These are phyloP conservation scores for Scalesia atractyloides DNA, from an alignment of 129 eudicot genomes.

Conservation along the genomic window DNA sequence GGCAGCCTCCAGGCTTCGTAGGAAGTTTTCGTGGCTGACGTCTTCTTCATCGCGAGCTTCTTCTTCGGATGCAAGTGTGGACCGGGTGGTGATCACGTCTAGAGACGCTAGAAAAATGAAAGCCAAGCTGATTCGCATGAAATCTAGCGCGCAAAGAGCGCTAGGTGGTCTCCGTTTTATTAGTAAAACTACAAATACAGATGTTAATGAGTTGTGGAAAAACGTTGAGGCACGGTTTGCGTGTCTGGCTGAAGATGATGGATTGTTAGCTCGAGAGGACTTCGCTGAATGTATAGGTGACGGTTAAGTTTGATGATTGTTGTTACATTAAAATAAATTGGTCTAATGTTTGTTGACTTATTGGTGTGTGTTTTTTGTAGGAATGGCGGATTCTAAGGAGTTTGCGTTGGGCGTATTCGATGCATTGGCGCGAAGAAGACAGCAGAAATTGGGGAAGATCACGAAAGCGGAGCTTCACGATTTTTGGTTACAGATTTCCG, in stretches of 20 bases:
- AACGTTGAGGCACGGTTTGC: slow-evolving; percentile 70
- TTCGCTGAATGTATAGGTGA: slow-evolving; percentile 95
- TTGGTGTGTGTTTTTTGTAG: slow-evolving; percentile 22
- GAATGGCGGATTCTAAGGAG: slow-evolving; percentile 96
- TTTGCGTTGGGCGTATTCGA: slow-evolving; percentile 91
- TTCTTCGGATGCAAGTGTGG: slow-evolving; percentile 43
- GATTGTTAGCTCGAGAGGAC: slow-evolving; percentile 66
- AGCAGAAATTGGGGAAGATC: slow-evolving; percentile 58
- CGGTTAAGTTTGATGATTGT: background rate
- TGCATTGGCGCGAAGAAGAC: slow-evolving; percentile 73
- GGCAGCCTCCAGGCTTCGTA: slow-evolving; percentile 48
- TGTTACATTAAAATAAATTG: background rate
- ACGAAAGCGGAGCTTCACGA: slow-evolving; percentile 85
- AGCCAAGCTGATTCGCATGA: slow-evolving; percentile 56
- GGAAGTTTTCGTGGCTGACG: slow-evolving; percentile 61
- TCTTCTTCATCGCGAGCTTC: slow-evolving; percentile 56
- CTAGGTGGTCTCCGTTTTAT: slow-evolving; percentile 82
- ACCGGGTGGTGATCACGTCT: slow-evolving; percentile 35
- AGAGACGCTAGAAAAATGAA: slow-evolving; percentile 65
- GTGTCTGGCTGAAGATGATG: slow-evolving; percentile 59
- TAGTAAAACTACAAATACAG: slow-evolving; percentile 52
- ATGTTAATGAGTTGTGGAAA: slow-evolving; percentile 56
- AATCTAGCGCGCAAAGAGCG: slow-evolving; percentile 88
- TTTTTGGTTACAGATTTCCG: slow-evolving; percentile 89
- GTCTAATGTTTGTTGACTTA: background rate